Percentiles rank a stretch among this genome's conserved stretches.
Conservation (phyloP, 495 filamentous ascomycete species). For the Lepidopterella palustris region DNA sequence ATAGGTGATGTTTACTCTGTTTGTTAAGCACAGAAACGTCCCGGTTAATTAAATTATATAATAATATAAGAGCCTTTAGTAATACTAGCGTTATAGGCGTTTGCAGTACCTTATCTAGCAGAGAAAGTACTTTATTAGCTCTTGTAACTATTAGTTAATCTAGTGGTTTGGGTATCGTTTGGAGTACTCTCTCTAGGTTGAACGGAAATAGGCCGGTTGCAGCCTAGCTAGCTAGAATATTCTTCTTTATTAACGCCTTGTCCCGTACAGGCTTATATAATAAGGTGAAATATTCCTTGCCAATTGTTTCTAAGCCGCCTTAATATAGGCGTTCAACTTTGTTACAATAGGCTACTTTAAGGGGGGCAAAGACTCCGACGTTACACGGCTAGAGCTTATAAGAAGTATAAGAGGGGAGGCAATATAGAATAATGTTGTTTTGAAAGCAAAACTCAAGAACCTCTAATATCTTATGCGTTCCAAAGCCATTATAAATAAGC, state of each 20-base stretch:
- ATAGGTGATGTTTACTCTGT: too few relatives aligned
- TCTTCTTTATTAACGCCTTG: not conserved
- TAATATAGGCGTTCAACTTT: not conserved
- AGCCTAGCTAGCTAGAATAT: not conserved
- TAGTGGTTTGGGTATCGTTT: not conserved
- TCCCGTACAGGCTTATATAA: conserved; percentile 2
- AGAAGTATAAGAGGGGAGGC: too few relatives aligned
- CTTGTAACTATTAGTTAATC: too few relatives aligned
- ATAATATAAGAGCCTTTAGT: not conserved
- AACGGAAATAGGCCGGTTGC: not conserved
- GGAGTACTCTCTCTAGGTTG: not conserved
- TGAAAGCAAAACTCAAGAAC: too few relatives aligned
- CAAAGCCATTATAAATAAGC: too few relatives aligned
- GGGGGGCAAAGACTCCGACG: not conserved
- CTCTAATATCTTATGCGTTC: too few relatives aligned
- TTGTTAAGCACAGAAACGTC: too few relatives aligned
- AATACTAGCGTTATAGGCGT: not conserved
- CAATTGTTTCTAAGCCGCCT: not conserved
- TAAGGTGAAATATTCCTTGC: not conserved
- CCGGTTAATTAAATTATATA: conserved; percentile 1
- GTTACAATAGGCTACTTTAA: not conserved
- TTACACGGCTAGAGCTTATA: too few relatives aligned
- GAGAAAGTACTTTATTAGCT: too few relatives aligned
- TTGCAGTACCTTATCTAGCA: too few relatives aligned
- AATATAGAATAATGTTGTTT: too few relatives aligned